A percentile compares a stretch with the other conserved stretches of the same genome.
Conservation (phyloP, 169 alveolate species). For the Cryptosporidium viatorum region DNA sequence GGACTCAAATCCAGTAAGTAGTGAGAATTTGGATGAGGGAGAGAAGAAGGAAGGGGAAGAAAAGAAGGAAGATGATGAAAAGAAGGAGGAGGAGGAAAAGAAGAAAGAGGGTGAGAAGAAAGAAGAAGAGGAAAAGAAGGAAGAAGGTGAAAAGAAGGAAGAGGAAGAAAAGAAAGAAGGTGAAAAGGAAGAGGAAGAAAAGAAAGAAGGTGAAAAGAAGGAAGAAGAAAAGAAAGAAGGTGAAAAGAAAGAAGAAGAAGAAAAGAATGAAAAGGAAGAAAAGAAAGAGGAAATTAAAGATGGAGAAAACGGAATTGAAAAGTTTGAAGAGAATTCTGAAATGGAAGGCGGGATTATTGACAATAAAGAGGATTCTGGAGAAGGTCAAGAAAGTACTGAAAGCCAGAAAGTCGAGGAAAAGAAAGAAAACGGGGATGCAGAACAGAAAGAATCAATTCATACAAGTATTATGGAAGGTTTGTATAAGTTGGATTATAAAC, state of each 20-base stretch:
- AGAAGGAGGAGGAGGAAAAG: not conserved
- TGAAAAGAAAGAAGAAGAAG: constrained; percentile 62
- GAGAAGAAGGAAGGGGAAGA: constrained; percentile 29
- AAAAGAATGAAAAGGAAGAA: constrained; percentile 52
- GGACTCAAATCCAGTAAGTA: constrained; percentile 8
- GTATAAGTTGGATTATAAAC: constrained; percentile 47
- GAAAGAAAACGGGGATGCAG: constrained; percentile 22
- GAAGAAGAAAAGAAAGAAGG: constrained; percentile 65
- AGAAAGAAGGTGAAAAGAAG: constrained; percentile 33
- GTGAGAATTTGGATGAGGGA: constrained; percentile 3
- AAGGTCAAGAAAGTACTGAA: constrained; percentile 48
- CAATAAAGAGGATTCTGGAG: constrained; percentile 24
- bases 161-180: not conserved
- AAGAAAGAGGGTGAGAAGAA: constrained; percentile 6
- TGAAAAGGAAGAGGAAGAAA: not conserved
- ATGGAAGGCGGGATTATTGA: constrained; percentile 25
- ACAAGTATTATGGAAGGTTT: constrained; percentile 49
- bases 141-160: not conserved
- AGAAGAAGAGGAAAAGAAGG: not conserved
- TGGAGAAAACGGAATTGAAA: constrained; percentile 36
- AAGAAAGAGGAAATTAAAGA: constrained; percentile 56
- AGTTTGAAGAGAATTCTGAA: not conserved
- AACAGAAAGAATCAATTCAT: constrained; percentile 20
- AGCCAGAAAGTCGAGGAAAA: not conserved
- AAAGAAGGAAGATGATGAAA: not conserved